A percentile compares a stretch with the other conserved stretches of the same genome.
phyloP scores from a whole-genome alignment of 768 basidiomycete species.

The Serendipita sp. region DNA sequence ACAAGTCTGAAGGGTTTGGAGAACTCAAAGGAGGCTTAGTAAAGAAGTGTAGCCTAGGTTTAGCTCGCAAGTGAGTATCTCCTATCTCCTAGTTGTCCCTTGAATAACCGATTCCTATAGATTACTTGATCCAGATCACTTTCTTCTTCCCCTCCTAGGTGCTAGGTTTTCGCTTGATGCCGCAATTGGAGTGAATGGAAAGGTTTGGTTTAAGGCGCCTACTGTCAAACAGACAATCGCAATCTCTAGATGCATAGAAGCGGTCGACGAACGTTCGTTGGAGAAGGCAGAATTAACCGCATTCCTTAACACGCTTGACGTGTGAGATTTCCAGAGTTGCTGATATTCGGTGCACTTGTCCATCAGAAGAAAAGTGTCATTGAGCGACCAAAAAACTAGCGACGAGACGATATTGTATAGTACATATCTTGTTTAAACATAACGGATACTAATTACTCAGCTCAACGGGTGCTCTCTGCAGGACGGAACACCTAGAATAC shows the following conservation, averaged over 20 bases:
- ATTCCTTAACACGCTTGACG: background rate
- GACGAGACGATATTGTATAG: background rate
- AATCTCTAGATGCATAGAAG: conserved; percentile 62
- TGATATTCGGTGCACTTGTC: no score
- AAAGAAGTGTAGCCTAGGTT: conserved; percentile 61
- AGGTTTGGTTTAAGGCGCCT: conserved; percentile 65
- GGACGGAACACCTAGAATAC: conserved; percentile 24
- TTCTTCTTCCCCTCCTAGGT: conserved; percentile 67
- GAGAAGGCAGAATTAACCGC: background rate
- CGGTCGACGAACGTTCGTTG: conserved; percentile 31
- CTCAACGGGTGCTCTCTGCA: conserved; percentile 21
- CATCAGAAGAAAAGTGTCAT: no score
- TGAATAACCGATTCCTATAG: conserved; percentile 24
- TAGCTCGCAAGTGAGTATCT: conserved; percentile 64
- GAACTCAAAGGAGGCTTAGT: conserved; percentile 84
- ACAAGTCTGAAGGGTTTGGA: conserved; percentile 84
- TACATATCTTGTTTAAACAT: background rate
- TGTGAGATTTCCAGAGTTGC: background rate
- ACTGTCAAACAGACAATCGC: conserved; percentile 51
- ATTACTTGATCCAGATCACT: conserved; percentile 64
- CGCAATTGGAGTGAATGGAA: conserved; percentile 82
- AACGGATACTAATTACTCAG: conserved; percentile 1
- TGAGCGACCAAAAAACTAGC: background rate
- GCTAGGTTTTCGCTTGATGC: conserved; percentile 70
- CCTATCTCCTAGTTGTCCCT: background rate